These are phyloP conservation scores for Pleoardoris graminearum DNA, from an alignment of 2,329 filamentous ascomycete species.

Conservation along the genomic window DNA sequence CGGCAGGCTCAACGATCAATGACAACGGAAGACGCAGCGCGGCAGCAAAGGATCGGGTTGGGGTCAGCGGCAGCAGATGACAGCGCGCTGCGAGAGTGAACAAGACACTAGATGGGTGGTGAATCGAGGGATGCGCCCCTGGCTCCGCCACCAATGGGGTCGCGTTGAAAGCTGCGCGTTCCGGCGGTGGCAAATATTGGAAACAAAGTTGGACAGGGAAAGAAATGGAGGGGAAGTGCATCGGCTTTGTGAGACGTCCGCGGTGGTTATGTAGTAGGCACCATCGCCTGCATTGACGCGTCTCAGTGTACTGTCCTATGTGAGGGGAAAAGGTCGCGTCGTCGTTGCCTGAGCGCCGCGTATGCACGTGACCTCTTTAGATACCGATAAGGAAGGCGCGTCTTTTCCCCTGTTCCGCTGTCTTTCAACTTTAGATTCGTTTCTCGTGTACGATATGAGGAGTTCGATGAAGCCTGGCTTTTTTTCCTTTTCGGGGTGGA, in stretches of 20 bases:
- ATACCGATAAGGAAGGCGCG: neutral
- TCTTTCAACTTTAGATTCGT: too few relatives aligned
- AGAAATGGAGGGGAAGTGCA: neutral
- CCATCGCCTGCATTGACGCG: conserved; percentile 1
- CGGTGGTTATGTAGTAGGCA: conserved; percentile 2
- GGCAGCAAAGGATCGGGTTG: neutral
- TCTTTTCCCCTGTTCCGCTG: too few relatives aligned
- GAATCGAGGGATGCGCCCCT: conserved; percentile 28
- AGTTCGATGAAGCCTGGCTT: too few relatives aligned
- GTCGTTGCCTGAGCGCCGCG: neutral
- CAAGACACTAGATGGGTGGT: conserved; percentile 19
- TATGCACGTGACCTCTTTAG: conserved; percentile 18
- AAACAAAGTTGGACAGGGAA: conserved; percentile 4
- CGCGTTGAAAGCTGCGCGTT: conserved; percentile 31
- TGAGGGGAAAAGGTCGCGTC: conserved; percentile 8
- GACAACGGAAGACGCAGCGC: neutral
- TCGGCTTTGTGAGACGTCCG: conserved; percentile 4
- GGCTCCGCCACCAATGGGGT: conserved; percentile 24
- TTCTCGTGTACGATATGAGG: too few relatives aligned
- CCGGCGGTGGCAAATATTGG: conserved; percentile 31
- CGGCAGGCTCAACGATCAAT: neutral
- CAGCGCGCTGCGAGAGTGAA: conserved; percentile 3
- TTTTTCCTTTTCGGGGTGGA: too few relatives aligned
- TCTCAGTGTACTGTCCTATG: neutral
- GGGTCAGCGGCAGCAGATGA: conserved; percentile 1